phyloP scores from a whole-genome alignment of 805 yeast genomes.

The Kodamaea leandrae region DNA sequence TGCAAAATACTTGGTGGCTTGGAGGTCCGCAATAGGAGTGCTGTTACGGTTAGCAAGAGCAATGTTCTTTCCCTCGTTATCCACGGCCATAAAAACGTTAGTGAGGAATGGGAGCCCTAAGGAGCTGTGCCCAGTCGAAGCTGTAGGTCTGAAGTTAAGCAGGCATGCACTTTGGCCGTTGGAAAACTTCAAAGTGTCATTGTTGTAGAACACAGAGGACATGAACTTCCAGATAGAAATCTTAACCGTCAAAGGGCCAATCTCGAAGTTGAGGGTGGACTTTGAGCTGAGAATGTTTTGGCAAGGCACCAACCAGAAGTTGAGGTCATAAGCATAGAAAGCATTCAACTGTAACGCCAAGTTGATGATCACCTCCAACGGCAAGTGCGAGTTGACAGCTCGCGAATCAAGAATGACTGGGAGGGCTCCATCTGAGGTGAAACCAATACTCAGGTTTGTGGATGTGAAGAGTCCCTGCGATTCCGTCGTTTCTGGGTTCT shows the following conservation, averaged over 20 bases:
- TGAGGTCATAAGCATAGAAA: conserved; percentile 45
- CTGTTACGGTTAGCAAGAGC: conserved; percentile 59
- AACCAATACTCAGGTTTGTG: neutral
- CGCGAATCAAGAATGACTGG: conserved; percentile 64
- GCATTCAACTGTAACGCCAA: conserved; percentile 73
- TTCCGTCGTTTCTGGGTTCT: conserved; percentile 36
- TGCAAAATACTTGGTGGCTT: too few species aligned
- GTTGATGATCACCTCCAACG: conserved; percentile 53
- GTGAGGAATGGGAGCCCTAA: conserved; percentile 60
- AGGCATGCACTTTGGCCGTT: conserved; percentile 58
- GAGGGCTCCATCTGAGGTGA: conserved; percentile 19
- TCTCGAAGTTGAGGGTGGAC: conserved; percentile 51
- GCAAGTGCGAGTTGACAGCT: conserved; percentile 48
- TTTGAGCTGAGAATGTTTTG: conserved; percentile 40
- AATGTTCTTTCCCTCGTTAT: conserved; percentile 51
- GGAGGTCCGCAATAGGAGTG: too few species aligned
- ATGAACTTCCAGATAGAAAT: conserved; percentile 52
- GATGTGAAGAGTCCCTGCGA: conserved; percentile 25
- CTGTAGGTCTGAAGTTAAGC: conserved; percentile 49
- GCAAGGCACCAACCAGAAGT: conserved; percentile 65
- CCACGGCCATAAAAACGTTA: conserved; percentile 58
- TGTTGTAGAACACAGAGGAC: conserved; percentile 33
- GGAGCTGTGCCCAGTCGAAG: conserved; percentile 46
- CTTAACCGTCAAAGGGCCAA: conserved; percentile 51
- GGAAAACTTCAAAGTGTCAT: conserved; percentile 43